Conservation (phyloP, 371 early-diverging fungal genomes). For the Mortierella sp. region DNA sequence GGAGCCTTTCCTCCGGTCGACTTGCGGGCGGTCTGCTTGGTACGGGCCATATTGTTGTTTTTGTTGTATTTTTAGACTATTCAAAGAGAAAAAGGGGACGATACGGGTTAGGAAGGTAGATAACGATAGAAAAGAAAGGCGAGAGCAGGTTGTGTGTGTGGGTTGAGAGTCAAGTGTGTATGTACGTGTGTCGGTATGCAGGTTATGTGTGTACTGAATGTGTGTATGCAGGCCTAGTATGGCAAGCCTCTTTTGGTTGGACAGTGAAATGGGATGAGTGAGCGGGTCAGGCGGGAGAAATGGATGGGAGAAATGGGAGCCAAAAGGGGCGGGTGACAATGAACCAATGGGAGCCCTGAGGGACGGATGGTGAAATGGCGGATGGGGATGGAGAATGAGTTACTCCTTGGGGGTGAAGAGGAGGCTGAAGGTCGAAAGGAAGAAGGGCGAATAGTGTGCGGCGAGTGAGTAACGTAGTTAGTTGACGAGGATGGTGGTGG, state of each 20-base stretch:
- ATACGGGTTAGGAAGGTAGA: no score
- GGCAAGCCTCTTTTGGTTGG: background rate
- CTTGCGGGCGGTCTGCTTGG: constrained; percentile 90
- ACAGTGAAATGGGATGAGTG: background rate
- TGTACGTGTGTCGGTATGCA: background rate
- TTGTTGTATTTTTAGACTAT: background rate
- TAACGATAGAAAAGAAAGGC: background rate
- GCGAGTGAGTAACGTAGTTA: background rate
- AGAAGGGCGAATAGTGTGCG: background rate
- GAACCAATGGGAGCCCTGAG: background rate
- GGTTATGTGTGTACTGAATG: no score
- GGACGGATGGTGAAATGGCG: no score
- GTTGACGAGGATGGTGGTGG: background rate
- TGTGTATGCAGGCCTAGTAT: background rate
- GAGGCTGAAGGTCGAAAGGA: background rate
- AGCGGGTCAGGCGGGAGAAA: background rate
- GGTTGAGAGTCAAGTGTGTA: background rate
- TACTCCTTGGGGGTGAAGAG: background rate
- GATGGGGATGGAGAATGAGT: background rate
- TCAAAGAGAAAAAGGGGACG: no score
- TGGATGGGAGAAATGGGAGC: no score
- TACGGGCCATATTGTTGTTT: constrained; percentile 83
- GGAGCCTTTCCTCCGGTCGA: constrained; percentile 93
- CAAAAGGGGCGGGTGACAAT: background rate
- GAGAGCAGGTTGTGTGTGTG: background rate